Evolutionary conservation across 345 rosid species (phyloP).

Genomic region (Combretum micranthum): DNA sequence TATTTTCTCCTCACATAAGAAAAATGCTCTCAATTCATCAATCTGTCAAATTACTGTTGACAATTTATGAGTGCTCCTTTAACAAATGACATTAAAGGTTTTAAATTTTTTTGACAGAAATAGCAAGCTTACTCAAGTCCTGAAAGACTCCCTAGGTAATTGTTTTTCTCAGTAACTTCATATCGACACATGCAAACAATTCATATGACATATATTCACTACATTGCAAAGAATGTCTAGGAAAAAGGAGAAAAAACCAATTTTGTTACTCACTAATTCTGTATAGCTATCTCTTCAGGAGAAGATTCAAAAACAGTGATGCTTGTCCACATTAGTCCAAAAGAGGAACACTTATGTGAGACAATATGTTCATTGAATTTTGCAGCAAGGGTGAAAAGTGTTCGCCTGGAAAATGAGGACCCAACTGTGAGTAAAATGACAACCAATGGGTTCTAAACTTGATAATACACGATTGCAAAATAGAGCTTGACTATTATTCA

Average conservation of each 20-base stretch:
- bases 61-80: no score
- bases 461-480: background rate
- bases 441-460: conserved; percentile 8
- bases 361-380: conserved; percentile 72
- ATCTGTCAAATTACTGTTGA: no score
- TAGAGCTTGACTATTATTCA: background rate
- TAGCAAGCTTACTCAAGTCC: conserved; percentile 80
- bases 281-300: conserved; percentile 26
- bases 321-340: conserved; percentile 81
- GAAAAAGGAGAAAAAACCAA: no score
- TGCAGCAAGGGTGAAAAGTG: conserved; percentile 57
- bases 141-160: conserved; percentile 78
- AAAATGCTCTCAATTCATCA: no score
- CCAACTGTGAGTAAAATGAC: conserved; percentile 34
- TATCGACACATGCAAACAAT: no score
- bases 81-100: no score
- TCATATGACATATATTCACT: no score
- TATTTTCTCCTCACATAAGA: no score
- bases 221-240: no score
- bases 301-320: conserved; percentile 75
- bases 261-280: no score
- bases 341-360: conserved; percentile 77
- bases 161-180: no score
- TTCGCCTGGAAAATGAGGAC: conserved; percentile 47
- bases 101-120: conserved; percentile 45